Evolutionary conservation across 2,329 filamentous ascomycete genomes (phyloP).

Genomic region (Trichoderma arundinaceum): DNA sequence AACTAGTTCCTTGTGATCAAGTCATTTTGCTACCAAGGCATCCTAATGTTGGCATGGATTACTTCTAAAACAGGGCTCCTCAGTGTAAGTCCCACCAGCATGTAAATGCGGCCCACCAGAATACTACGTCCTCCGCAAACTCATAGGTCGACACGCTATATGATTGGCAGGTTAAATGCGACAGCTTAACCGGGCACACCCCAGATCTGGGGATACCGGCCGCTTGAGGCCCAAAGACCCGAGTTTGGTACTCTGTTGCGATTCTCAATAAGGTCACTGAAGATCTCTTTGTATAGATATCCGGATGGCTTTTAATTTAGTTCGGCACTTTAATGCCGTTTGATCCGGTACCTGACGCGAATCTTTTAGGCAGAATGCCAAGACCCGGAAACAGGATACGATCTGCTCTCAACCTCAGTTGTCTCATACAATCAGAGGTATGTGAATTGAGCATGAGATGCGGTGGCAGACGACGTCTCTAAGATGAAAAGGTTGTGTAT

Average conservation of each 20-base stretch:
- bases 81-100: not conserved
- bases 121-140: slow-evolving; percentile 24
- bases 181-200: slow-evolving; percentile 22
- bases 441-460: not conserved
- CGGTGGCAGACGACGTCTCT: not conserved
- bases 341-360: slow-evolving; percentile 7
- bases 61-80: not conserved
- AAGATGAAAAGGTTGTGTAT: not conserved
- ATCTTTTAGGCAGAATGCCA: slow-evolving; percentile 26
- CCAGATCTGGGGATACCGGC: slow-evolving; percentile 22
- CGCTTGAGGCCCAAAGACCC: slow-evolving; percentile 9
- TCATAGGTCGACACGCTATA: not conserved
- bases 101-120: not conserved
- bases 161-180: slow-evolving; percentile 29
- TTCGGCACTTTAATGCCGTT: slow-evolving; percentile 21
- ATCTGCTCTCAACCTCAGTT: slow-evolving; percentile 11
- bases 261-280: not conserved
- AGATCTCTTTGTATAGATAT: not conserved
- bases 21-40: not conserved
- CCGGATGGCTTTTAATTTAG: not conserved
- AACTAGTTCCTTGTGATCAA: not conserved
- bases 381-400: not conserved
- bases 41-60: too few species aligned
- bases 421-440: not conserved
- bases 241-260: not conserved